Evolutionary conservation across 805 yeast genomes (phyloP).

Genomic region (Suhomyces sp.): DNA sequence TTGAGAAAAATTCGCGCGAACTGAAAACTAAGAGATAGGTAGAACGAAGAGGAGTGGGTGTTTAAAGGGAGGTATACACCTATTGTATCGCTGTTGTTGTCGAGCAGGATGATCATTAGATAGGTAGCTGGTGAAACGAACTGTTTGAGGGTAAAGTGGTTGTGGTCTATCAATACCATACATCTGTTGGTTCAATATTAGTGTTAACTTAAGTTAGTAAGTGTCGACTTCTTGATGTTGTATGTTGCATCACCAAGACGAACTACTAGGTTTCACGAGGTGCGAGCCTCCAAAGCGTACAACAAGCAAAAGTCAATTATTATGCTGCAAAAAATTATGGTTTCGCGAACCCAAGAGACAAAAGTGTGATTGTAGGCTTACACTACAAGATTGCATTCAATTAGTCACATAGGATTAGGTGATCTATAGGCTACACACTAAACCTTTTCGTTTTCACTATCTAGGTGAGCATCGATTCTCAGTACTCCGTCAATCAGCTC

Average conservation of each 20-base stretch:
- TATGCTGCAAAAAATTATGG: background rate
- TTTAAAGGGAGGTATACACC: no score
- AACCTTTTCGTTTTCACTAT: background rate
- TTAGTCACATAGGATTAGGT: background rate
- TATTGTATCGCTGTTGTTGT: no score
- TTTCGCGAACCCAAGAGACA: background rate
- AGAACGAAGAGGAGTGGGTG: background rate
- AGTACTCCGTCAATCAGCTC: constrained; percentile 3
- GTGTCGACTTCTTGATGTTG: background rate
- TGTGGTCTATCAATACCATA: background rate
- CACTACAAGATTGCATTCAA: background rate
- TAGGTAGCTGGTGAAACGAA: no score
- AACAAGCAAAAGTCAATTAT: background rate
- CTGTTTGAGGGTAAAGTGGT: no score
- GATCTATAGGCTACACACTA: background rate
- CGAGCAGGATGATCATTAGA: no score
- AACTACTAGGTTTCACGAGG: background rate
- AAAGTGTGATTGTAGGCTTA: no score
- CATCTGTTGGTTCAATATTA: background rate
- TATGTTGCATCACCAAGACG: background rate
- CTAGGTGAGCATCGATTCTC: background rate
- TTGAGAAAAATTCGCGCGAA: background rate
- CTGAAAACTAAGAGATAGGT: background rate
- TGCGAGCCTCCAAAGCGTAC: background rate
- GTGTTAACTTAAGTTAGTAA: background rate